A percentile compares a stretch with the other conserved stretches of the same genome.
Conservation (phyloP, 257 asterid species). For the Mitragyna speciosa region DNA sequence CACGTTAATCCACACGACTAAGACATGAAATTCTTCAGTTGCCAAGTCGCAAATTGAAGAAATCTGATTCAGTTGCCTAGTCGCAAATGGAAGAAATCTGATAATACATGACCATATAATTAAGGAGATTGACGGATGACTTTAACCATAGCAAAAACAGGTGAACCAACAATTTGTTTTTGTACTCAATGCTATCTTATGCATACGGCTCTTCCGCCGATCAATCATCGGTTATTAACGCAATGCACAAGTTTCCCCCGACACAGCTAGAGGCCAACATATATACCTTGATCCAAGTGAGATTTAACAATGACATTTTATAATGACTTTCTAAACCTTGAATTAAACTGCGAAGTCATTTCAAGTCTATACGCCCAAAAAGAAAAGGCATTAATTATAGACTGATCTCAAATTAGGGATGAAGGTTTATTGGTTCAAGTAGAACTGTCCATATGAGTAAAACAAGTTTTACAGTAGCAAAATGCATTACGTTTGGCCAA, state of each 20-base stretch:
- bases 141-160: neutral
- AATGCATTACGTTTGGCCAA: neutral
- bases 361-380: neutral
- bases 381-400: neutral
- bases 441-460: neutral
- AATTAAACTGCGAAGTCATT: neutral
- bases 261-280: too few relatives aligned
- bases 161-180: neutral
- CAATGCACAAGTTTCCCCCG: too few relatives aligned
- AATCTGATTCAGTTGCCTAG: neutral
- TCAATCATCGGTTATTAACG: too few relatives aligned
- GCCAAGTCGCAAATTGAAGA: neutral
- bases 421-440: neutral
- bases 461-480: conserved; percentile 2
- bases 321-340: too few relatives aligned
- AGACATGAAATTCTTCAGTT: too few relatives aligned
- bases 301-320: neutral
- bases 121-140: neutral
- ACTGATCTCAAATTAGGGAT: conserved; percentile 1
- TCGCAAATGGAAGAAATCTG: neutral
- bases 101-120: neutral
- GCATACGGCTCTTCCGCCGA: neutral
- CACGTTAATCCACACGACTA: neutral
- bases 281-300: neutral
- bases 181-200: neutral